These are phyloP conservation scores for Austropuccinia psidii DNA, from an alignment of 1,284 basidiomycete species.

Conservation along the genomic window DNA sequence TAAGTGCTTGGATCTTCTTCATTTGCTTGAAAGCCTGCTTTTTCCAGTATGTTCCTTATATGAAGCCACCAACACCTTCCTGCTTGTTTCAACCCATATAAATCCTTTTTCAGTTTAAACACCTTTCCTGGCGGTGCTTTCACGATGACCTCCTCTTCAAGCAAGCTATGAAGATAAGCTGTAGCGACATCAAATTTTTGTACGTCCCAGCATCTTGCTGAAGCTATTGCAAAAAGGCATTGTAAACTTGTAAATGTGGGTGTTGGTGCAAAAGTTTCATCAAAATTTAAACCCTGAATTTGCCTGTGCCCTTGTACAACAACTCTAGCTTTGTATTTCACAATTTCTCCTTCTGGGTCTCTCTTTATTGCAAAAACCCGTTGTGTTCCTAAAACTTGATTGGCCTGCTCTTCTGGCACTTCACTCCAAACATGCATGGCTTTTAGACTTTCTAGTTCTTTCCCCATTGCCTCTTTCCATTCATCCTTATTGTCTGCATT, in stretches of 20 bases:
- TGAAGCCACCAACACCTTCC: conserved; percentile 3
- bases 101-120: background rate
- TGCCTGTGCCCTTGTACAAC: background rate
- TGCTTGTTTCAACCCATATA: background rate
- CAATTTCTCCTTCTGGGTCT: background rate
- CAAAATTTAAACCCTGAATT: background rate
- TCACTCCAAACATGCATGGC: background rate
- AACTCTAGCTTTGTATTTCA: background rate
- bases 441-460: background rate
- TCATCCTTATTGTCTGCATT: background rate
- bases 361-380: background rate
- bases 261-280: background rate
- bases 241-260: background rate
- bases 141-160: background rate
- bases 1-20: background rate
- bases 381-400: background rate
- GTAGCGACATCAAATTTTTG: background rate
- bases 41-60: background rate
- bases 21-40: background rate
- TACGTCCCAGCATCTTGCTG: background rate
- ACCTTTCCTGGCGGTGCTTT: background rate
- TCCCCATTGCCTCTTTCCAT: background rate
- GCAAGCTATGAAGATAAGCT: background rate
- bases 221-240: background rate
- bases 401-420: background rate